Evolutionary conservation across 345 rosid species (phyloP), one percentile per base, ranked within the genome.

Genomic region (Aegle marmelos): DNA sequence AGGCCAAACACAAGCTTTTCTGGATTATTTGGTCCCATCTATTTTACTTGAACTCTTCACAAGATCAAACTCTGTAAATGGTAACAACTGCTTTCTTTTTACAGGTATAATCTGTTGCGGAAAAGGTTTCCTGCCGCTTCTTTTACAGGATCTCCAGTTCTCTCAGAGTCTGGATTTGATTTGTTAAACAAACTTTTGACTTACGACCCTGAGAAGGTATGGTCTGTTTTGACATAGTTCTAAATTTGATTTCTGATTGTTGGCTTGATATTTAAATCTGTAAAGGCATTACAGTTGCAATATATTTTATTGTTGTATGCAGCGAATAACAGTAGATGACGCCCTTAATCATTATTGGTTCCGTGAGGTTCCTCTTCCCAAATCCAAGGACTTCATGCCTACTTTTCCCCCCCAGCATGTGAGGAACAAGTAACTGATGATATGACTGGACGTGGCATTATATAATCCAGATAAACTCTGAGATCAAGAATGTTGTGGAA

Each of bases 331-430:
- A 57, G 98, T 79, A 65, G 95, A 89, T 60, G 95, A 75, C 30
- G 98, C 98, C 19, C 89, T 92, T 25, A 84, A 89, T 77, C 98
- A 95, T 79, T 82, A 86, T 48, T 95, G 98, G 98, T 95, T 95
- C 79, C 74, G 1, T 2, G 98, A 95, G 81, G 92, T 87, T 68
- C 98, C 98, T 71, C 87, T 88, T 17, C 90, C 98, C 34, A 91
- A 90, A 67, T 85, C 88, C 3, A 90, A 85, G 85, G 97, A 93
- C 7, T 88, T 89, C 76, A 90, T 91, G 93, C 98, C 95, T 24
- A 95, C 93, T 36, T 87, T 89, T 66, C 94, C 95, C 34, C 85
- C 91, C 30, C 83, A 72, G 76, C 75, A 56, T 85, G 77, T 82
- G 56, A 37, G 60, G 71, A 82, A 80, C 16, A 83, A 83, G 84